Base-by-base conservation (phyloP, 1,139 yeast species). In the Suhomyces terraborum region DNA sequence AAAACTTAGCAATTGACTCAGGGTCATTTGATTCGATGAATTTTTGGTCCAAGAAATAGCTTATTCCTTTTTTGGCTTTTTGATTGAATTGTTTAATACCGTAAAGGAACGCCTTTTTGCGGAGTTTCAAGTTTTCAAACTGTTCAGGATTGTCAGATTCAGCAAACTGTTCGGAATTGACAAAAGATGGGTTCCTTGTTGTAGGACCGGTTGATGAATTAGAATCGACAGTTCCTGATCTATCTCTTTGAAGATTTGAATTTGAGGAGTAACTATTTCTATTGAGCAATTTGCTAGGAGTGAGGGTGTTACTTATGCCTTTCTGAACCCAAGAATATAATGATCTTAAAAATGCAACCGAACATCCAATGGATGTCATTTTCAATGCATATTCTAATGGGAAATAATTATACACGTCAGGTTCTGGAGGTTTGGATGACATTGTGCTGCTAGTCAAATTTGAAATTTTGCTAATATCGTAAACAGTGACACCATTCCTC, bases 311-410 rank as follows among this genome's bases (percentile, higher is more conserved):
- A 12, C 69, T 66, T 38, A 79, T 62, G 2, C 88, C 91, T 49
- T 85, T 79, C 50, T 88, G 95, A 7, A 96, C 88, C 96, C 98
- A 91, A 2, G 88, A 75, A 54, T 86, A 75, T 35, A 93, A 71
- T 0, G 97, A 88, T 51, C 89, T 73, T 51, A 94, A 70, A 37
- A 89, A 84, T 3, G 93, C 88, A 13, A 91, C 95, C 33, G 89
- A 75, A 48, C 94, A 84, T 41, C 81, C 82, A 43, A 94, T 73
- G 0, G 98, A 79, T 0, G 83, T 79, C 77, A 89, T 81, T 53
- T 91, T 89, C 57, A 93, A 70, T 1, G 93, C 88, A 60, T 85
- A 88, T 49, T 88, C 97, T 26, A 82, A 64, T 4, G 95, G 94
- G 56, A 80, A 84, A 12, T 69, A 69, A 40, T 67, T 58, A 27